Conservation (phyloP, 83 land plant genomes). For the Picea mariana region DNA sequence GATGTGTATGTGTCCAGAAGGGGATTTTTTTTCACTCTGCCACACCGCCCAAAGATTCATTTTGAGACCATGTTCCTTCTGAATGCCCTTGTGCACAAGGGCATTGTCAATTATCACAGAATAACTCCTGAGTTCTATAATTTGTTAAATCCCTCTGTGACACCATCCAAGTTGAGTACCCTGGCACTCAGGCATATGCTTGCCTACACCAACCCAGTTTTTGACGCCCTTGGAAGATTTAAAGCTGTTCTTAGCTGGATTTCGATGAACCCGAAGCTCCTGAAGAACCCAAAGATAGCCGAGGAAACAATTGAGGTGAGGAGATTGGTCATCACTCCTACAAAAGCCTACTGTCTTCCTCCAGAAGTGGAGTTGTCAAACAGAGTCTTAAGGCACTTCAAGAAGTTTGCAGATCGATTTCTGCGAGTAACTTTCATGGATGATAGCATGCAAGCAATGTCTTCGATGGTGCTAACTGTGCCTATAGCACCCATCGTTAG, state of each 20-base stretch:
- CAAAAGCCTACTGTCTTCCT: constrained; percentile 84
- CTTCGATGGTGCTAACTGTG: constrained; percentile 37
- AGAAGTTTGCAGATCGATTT: constrained; percentile 59
- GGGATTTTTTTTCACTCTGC: constrained; percentile 30
- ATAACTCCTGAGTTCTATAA: too few relatives aligned
- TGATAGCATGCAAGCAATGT: constrained; percentile 67
- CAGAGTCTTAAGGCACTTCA: constrained; percentile 65
- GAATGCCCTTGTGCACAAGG: constrained; percentile 26
- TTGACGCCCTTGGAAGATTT: neutral
- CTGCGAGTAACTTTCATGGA: constrained; percentile 87
- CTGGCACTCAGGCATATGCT: too few relatives aligned
- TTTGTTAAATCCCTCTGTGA: too few relatives aligned
- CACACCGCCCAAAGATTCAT: constrained; percentile 25
- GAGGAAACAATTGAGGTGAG: constrained; percentile 49
- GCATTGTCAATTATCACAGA: too few relatives aligned
- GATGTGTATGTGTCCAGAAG: too few relatives aligned
- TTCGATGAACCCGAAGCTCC: constrained; percentile 41
- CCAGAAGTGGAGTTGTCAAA: constrained; percentile 90
- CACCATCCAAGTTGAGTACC: too few relatives aligned
- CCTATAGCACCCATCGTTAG: constrained; percentile 59
- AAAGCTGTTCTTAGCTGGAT: neutral
- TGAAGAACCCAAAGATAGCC: constrained; percentile 23
- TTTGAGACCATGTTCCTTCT: constrained; percentile 71
- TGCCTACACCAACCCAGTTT: too few relatives aligned
- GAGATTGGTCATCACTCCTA: constrained; percentile 82